Evolutionary conservation across 768 basidiomycete species (phyloP), one percentile per base, ranked within the genome.

Genomic region (Lyophyllum semitale): DNA sequence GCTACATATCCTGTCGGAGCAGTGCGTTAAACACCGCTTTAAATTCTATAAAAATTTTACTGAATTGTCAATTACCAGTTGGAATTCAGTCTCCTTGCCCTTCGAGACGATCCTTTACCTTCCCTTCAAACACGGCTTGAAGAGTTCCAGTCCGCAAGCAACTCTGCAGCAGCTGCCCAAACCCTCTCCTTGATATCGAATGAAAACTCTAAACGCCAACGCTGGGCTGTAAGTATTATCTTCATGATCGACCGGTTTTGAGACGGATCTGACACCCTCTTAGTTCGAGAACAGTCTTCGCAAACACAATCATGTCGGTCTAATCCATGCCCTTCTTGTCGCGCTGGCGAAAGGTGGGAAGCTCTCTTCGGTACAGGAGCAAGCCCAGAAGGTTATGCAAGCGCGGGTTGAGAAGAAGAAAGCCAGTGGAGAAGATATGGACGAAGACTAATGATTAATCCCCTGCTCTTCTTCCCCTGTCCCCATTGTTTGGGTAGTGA

Each of bases 261-360:
- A 13, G 3, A 22, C 12, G 22, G 41, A 42, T 20, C 41, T 42
- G 11, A 42, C 41, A 8, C 30, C 50, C 51, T 30, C n/a, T 57
- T 48, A 93, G 90, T 92, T 94, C 58, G 91, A 95, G 72, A 95
- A 95, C 72, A 87, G 88, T 58, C 77, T 94, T 35, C 84, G 93
- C 37, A 78, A 86, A 62, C 93, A 95, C 65, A 96, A 95, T 62
- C 89, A 94, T 68, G 79, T 94, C 44, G 91, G 94, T 30, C 75
- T 94, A 20, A 84, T 86, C 5, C 88, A 93, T 66, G 85, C 84
- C 0, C 73, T 95, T 29, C 71, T 91, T n/a, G 68, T 82, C 18
- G 85, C 83, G 11, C 77, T 95, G 20, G 92, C 91, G 9, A 89
- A 88, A 66, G 80, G 80, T 7, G 88, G 85, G 3, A 79, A 77